These are phyloP conservation scores for Hericium rajendrae DNA, from an alignment of 768 basidiomycete genomes.

Conservation along the genomic window DNA sequence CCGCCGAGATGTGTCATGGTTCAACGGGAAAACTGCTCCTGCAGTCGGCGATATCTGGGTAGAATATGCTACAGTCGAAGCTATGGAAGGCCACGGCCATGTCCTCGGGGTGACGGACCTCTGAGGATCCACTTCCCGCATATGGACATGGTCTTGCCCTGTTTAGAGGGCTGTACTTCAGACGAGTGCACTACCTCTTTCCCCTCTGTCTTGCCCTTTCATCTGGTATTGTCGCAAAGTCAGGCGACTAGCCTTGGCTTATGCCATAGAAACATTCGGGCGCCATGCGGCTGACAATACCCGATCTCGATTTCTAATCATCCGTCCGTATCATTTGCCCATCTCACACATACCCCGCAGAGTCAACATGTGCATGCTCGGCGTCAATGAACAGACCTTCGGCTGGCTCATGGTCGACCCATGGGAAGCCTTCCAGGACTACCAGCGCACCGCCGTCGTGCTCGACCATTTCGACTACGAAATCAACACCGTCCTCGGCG, in stretches of 20 bases:
- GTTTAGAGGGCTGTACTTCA: too few relatives aligned
- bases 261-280: too few relatives aligned
- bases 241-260: too few relatives aligned
- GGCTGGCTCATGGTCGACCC: slow-evolving; percentile 96
- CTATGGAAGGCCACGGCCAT: too few relatives aligned
- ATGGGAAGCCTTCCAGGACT: slow-evolving; percentile 94
- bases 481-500: slow-evolving; percentile 80
- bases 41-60: neutral
- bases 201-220: too few relatives aligned
- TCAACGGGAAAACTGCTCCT: neutral
- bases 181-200: too few relatives aligned
- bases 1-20: neutral
- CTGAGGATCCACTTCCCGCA: too few relatives aligned
- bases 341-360: slow-evolving; percentile 28
- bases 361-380: slow-evolving; percentile 81
- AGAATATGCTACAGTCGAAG: neutral
- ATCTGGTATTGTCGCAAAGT: too few relatives aligned
- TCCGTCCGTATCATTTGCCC: neutral
- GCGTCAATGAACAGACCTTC: slow-evolving; percentile 73
- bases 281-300: too few relatives aligned
- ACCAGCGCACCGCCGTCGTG: slow-evolving; percentile 94
- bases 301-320: neutral
- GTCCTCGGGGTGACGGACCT: too few relatives aligned
- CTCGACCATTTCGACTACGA: slow-evolving; percentile 95
- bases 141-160: too few relatives aligned